These are phyloP conservation scores for Solanum pennellii DNA, from an alignment of 257 asterid species.

Conservation along the genomic window DNA sequence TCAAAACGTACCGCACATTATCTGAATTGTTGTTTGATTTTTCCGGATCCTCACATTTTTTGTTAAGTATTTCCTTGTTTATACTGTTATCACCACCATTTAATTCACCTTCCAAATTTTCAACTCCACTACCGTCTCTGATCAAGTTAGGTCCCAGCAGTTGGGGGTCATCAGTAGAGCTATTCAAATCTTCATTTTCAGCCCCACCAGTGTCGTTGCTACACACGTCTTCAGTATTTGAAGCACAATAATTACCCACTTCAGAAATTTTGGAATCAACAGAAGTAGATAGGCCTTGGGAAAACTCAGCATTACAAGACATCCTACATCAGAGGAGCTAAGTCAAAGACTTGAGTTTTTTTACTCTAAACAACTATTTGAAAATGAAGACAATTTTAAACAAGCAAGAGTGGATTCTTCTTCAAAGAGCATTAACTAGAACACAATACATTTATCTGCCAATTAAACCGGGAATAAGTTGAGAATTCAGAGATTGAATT, in stretches of 20 bases:
- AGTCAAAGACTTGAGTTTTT: neutral
- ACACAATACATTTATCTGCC: neutral
- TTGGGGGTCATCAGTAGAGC: constrained; percentile 9
- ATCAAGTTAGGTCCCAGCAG: constrained; percentile 11
- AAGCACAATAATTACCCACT: constrained; percentile 14
- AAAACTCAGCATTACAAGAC: constrained; percentile 2
- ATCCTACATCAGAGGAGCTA: neutral
- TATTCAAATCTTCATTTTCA: constrained; percentile 17
- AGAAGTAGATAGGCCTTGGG: constrained; percentile 10
- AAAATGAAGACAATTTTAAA: neutral
- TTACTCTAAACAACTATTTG: neutral
- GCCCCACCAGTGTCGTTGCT: constrained; percentile 13
- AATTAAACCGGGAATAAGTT: neutral
- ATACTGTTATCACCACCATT: constrained; percentile 6
- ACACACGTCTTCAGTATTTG: constrained; percentile 10
- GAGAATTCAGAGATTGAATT: neutral
- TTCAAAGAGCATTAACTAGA: neutral
- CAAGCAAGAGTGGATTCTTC: neutral
- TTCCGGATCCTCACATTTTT: neutral
- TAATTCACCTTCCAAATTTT: constrained; percentile 18
- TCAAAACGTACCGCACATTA: neutral
- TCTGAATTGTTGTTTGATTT: neutral
- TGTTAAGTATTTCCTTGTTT: neutral
- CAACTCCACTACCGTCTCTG: constrained; percentile 10
- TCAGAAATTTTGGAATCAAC: constrained; percentile 23